These are phyloP conservation scores for Kwoniella mangroviensis DNA, from an alignment of 768 basidiomycete species.

Conservation along the genomic window DNA sequence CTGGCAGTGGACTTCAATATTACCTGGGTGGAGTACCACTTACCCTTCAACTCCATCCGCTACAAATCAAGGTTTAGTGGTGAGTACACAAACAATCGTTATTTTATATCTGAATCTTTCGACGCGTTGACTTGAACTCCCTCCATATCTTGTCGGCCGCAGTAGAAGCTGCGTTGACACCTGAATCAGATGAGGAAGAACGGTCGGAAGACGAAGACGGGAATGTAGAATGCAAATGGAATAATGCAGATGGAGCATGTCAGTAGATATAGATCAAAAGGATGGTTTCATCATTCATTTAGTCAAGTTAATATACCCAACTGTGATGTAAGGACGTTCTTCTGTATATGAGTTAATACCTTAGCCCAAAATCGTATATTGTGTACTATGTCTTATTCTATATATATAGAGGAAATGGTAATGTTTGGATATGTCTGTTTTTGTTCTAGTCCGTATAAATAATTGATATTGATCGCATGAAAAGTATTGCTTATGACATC, in stretches of 20 bases:
- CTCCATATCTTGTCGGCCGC: not conserved
- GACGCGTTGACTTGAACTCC: not conserved
- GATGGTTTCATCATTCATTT: too few species aligned
- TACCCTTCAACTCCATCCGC: not conserved
- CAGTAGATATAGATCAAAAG: not conserved
- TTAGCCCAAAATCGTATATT: not conserved
- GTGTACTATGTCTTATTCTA: not conserved
- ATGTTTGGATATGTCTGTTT: not conserved
- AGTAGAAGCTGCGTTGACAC: not conserved
- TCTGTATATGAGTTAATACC: too few species aligned
- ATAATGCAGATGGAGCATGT: not conserved
- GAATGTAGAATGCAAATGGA: not conserved
- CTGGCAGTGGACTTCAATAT: not conserved
- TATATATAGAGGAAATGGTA: not conserved
- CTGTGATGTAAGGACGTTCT: not conserved
- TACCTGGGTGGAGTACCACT: slow-evolving; percentile 1
- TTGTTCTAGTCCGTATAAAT: not conserved
- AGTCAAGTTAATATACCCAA: not conserved
- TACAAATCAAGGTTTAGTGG: not conserved
- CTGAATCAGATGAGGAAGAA: not conserved
- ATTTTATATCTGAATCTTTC: not conserved
- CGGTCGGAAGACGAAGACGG: not conserved
- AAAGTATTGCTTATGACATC: not conserved
- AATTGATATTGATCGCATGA: not conserved
- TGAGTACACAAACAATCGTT: not conserved